Percentiles rank a stretch among this genome's conserved stretches.
These are phyloP conservation scores for Crithidia expoeki DNA, from an alignment of 208 protist species.

Conservation along the genomic window DNA sequence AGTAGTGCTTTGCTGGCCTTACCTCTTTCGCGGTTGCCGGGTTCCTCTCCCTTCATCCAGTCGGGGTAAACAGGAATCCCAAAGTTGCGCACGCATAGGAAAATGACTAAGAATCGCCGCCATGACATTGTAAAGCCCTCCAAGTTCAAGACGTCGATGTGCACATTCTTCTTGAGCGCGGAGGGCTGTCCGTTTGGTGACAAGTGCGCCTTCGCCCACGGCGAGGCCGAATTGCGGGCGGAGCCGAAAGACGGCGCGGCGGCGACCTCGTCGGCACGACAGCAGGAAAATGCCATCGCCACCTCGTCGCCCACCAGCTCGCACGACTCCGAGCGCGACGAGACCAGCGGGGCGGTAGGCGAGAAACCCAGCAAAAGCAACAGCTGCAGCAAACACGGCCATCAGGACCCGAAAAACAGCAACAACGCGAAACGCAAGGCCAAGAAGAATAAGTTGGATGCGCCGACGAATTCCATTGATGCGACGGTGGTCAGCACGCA, in stretches of 20 bases:
- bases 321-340: constrained; percentile 3
- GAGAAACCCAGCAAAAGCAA: background rate
- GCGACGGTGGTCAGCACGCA: constrained; percentile 7
- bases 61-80: background rate
- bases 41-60: background rate
- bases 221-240: constrained; percentile 61
- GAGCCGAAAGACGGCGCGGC: constrained; percentile 33
- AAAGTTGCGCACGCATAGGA: constrained; percentile 4
- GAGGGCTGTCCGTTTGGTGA: constrained; percentile 77
- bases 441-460: constrained; percentile 12
- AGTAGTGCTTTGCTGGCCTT: background rate
- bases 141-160: constrained; percentile 90
- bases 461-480: background rate
- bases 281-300: background rate
- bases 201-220: constrained; percentile 84
- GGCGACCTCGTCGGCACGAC: background rate
- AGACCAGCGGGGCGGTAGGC: background rate
- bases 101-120: constrained; percentile 63
- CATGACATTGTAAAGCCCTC: constrained; percentile 86
- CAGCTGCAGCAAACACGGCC: background rate
- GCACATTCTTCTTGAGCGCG: constrained; percentile 60
- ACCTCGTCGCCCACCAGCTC: constrained; percentile 13
- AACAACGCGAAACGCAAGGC: constrained; percentile 11
- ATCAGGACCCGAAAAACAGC: background rate
- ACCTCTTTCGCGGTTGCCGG: too few species aligned